These are phyloP conservation scores for Fusarium bactridioides DNA, from an alignment of 2,329 filamentous ascomycete genomes.

Conservation along the genomic window DNA sequence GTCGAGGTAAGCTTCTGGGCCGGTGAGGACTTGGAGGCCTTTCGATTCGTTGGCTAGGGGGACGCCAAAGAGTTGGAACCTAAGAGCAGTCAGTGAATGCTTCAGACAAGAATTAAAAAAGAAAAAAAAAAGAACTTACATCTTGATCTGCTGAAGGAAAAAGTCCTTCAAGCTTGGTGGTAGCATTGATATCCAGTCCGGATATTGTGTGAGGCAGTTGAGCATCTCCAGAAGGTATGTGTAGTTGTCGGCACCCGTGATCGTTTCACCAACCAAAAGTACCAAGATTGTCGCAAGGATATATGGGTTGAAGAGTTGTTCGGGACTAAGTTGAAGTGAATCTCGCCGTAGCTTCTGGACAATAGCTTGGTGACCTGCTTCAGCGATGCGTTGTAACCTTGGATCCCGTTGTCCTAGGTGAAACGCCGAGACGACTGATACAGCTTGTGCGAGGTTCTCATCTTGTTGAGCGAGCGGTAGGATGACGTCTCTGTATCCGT, in stretches of 20 bases:
- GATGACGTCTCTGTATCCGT: constrained; percentile 51
- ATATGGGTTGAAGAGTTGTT: constrained; percentile 47
- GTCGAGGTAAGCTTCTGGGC: constrained; percentile 37
- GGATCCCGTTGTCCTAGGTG: constrained; percentile 47
- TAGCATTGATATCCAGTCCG: constrained; percentile 29
- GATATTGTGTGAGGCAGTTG: constrained; percentile 40
- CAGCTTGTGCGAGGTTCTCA: constrained; percentile 46
- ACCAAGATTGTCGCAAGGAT: constrained; percentile 50
- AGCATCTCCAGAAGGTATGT: constrained; percentile 49
- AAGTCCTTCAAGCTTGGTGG: constrained; percentile 35
- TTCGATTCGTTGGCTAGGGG: constrained; percentile 42
- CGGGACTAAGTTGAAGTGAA: constrained; percentile 39
- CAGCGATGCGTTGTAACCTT: constrained; percentile 43
- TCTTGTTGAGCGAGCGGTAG: constrained; percentile 51
- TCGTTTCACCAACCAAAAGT: constrained; percentile 51
- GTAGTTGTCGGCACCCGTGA: constrained; percentile 51
- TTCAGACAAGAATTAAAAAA: too few relatives aligned
- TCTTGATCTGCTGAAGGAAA: constrained; percentile 45
- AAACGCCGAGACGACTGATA: constrained; percentile 51
- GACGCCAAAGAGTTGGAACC: constrained; percentile 44
- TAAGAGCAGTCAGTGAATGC: not conserved
- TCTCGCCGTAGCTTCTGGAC: constrained; percentile 47
- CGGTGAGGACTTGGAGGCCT: constrained; percentile 35
- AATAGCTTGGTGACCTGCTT: constrained; percentile 47
- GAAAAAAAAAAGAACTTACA: constrained; percentile 20